Evolutionary conservation across 495 filamentous ascomycete genomes (phyloP), one percentile per base, ranked within the genome.

Genomic region (Trichocladium uniseriatum): DNA sequence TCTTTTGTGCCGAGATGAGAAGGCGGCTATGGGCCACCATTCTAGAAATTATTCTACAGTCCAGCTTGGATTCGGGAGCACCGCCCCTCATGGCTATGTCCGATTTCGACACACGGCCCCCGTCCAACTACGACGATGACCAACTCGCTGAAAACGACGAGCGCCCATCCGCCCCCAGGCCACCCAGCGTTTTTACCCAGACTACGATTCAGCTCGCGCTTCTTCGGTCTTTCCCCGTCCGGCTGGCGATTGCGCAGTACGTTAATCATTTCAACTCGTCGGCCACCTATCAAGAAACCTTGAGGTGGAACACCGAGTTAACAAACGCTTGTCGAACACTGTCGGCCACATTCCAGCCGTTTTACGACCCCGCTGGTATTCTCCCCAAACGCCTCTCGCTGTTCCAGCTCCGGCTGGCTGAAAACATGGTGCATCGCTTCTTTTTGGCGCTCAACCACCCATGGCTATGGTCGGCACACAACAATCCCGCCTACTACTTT

Each of bases 11-110:
- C 39, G 83, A 87, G 62, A 77, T 84, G 70, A 74, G 82, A n/a
- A 65, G 82, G 38, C 70, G 83, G 18, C 67, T 87, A 11, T 86
- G 82, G 82, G 76, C 73, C n/a, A 81, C 79, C 1, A 77, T 83
- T 14, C 48, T 84, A 28, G 81, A 84, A 59, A 64, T 83, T 6
- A 68, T 74, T 20, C 55, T 83, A n/a, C 76, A 81, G 47, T 72
- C 81, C 5, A 73, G 79, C 38, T 48, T 84, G 21, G 77, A 79
- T 39, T 69, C 77, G 1, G 81, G 80, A 1, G 78, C 79, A 52
- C 74, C 78, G 0, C 76, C 79, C 10, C 66, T 79, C 10, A 43
- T 84, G 9, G 69, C 77, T 5, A 51, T 64, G 4, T 63, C 67
- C 1, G 79, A 84, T 55, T 83, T 75, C 48, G 80, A 83, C 48